Evolutionary conservation across 495 filamentous ascomycete genomes (phyloP).

Genomic region (Aspergillus baeticus): DNA sequence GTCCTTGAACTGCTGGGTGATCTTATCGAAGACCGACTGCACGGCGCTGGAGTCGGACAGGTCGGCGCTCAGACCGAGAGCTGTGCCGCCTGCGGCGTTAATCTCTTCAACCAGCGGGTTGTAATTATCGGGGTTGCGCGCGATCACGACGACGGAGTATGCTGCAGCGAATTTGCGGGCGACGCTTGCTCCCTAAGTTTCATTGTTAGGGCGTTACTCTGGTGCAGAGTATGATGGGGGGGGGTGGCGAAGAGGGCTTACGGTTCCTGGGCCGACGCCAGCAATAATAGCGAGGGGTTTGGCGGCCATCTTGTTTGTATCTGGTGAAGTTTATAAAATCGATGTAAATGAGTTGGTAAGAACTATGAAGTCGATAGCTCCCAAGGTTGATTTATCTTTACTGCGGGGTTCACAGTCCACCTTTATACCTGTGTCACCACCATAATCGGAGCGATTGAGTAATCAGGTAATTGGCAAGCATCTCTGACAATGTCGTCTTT

Average conservation of each 20-base stretch:
- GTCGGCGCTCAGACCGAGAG: constrained; percentile 75
- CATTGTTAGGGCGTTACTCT: not conserved
- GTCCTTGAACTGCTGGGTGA: constrained; percentile 53
- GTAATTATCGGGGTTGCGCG: constrained; percentile 67
- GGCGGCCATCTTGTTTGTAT: constrained; percentile 28
- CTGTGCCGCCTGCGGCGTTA: constrained; percentile 64
- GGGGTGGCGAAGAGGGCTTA: constrained; percentile 19
- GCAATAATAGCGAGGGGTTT: constrained; percentile 67
- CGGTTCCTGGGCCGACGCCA: constrained; percentile 73
- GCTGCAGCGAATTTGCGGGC: constrained; percentile 66
- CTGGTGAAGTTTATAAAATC: not conserved
- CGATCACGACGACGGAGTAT: constrained; percentile 76
- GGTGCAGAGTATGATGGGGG: constrained; percentile 7
- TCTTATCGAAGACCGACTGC: constrained; percentile 62
- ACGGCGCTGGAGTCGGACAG: constrained; percentile 62
- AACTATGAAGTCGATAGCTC: not conserved
- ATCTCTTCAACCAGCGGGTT: constrained; percentile 71
- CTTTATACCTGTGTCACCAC: not conserved
- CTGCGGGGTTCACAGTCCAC: not conserved
- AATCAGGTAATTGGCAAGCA: not conserved
- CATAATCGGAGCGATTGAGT: not conserved
- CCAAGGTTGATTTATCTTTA: not conserved
- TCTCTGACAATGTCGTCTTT: not conserved
- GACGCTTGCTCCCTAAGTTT: constrained; percentile 51
- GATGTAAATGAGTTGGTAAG: not conserved